Conservation (phyloP, 2,329 filamentous ascomycete genomes). For the Nothophaeocryptopus gaeumannii region DNA sequence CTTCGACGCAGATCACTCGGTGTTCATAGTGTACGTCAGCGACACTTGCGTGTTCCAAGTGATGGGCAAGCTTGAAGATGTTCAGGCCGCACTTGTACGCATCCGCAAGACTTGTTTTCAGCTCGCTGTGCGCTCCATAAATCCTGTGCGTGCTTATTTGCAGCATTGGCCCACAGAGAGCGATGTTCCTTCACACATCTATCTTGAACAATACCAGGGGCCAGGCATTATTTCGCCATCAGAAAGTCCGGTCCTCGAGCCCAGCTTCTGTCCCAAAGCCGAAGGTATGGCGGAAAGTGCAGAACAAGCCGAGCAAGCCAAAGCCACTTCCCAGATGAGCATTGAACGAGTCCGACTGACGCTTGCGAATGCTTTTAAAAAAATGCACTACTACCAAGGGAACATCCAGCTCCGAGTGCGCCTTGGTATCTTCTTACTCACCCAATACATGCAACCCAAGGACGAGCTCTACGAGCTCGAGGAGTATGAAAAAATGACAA, state of each 20-base stretch:
- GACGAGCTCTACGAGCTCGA: slow-evolving; percentile 27
- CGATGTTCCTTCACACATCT: slow-evolving; percentile 18
- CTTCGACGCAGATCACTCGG: slow-evolving; percentile 29
- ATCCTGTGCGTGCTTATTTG: slow-evolving; percentile 27
- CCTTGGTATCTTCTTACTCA: slow-evolving; percentile 36
- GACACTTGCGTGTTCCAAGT: slow-evolving; percentile 31
- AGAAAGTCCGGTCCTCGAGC: neutral
- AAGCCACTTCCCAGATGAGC: slow-evolving; percentile 4
- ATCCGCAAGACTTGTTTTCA: slow-evolving; percentile 40
- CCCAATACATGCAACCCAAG: slow-evolving; percentile 21
- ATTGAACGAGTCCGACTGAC: slow-evolving; percentile 16
- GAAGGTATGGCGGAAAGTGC: slow-evolving; percentile 6
- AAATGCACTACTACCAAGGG: slow-evolving; percentile 36
- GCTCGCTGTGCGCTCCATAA: slow-evolving; percentile 34
- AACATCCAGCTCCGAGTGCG: slow-evolving; percentile 34
- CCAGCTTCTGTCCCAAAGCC: slow-evolving; percentile 15
- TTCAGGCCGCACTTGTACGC: slow-evolving; percentile 33
- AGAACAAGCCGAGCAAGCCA: neutral
- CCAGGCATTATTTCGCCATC: slow-evolving; percentile 3
- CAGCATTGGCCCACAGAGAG: slow-evolving; percentile 23
- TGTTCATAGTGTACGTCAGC: slow-evolving; percentile 41
- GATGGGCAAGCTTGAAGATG: slow-evolving; percentile 28
- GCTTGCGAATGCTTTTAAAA: slow-evolving; percentile 27
- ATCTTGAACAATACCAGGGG: slow-evolving; percentile 16
- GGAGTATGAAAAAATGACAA: slow-evolving; percentile 34